Percentiles rank a stretch among this genome's conserved stretches.
phyloP scores from a whole-genome alignment of 148 eudicot species.

The Dianthus caryophyllus region DNA sequence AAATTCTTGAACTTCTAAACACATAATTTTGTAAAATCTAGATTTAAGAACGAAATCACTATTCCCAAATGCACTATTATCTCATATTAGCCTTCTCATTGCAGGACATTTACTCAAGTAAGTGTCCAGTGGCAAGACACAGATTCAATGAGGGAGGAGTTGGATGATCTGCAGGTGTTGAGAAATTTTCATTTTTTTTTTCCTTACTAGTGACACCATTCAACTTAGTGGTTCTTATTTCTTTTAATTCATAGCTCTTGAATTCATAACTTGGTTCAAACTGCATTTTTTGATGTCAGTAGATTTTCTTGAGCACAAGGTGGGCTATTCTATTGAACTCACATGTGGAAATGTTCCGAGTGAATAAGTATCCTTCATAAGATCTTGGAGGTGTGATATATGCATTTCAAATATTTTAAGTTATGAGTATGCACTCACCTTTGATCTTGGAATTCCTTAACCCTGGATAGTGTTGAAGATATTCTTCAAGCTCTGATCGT shows the following conservation, averaged over 20 bases:
- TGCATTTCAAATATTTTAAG: slow-evolving; percentile 3
- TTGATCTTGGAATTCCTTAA: slow-evolving; percentile 43
- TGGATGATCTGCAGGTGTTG: slow-evolving; percentile 86
- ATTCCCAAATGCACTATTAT: too few species aligned
- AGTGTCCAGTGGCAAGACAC: slow-evolving; percentile 99
- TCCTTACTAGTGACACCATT: slow-evolving; percentile 13
- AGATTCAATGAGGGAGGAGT: slow-evolving; percentile 95
- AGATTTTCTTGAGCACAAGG: slow-evolving; percentile 97
- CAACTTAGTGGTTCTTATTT: slow-evolving; percentile 1
- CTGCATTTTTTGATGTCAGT: slow-evolving; percentile 31
- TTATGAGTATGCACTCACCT: slow-evolving; percentile 1
- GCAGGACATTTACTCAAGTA: slow-evolving; percentile 98
- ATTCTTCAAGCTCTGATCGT: slow-evolving; percentile 97
- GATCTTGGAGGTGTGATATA: slow-evolving; percentile 7
- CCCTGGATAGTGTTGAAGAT: slow-evolving; percentile 81
- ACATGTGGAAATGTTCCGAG: slow-evolving; percentile 99
- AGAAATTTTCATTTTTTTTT: not conserved
- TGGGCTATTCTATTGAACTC: slow-evolving; percentile 97
- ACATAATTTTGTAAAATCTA: too few species aligned
- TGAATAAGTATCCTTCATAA: slow-evolving; percentile 79
- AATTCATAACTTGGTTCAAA: slow-evolving; percentile 14
- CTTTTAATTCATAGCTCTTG: not conserved
- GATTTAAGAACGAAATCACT: too few species aligned
- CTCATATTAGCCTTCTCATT: slow-evolving; percentile 8
- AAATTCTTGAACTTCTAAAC: too few species aligned